phyloP scores from a whole-genome alignment of 2,329 filamentous ascomycete genomes.

The Orbilia brochopaga region DNA sequence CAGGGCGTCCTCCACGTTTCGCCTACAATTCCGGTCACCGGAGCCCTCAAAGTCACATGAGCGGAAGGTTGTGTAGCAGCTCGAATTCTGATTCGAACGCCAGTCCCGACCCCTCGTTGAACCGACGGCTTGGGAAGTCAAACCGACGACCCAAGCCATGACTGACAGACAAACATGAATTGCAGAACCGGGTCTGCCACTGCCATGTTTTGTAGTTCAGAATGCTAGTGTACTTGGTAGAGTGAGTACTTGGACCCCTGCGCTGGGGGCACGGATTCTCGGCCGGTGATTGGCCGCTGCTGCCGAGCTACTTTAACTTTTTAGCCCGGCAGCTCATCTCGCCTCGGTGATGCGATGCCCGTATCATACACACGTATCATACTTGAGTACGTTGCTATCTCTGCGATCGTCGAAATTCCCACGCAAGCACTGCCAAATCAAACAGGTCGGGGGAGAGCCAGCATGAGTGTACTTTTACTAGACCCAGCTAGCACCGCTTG shows the following conservation, averaged over 20 bases:
- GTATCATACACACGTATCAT: no score
- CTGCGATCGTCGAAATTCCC: no score
- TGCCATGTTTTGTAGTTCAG: slow-evolving; percentile 9
- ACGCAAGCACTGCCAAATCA: background rate
- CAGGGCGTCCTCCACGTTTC: slow-evolving; percentile 43
- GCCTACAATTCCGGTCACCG: slow-evolving; percentile 44
- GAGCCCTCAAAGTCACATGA: slow-evolving; percentile 49
- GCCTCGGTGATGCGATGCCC: slow-evolving; percentile 10
- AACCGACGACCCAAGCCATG: background rate
- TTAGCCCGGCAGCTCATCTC: slow-evolving; percentile 48
- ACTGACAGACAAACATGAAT: slow-evolving; percentile 9
- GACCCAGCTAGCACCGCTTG: no score
- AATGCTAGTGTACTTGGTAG: slow-evolving; percentile 9
- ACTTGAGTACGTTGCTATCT: no score
- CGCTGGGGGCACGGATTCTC: slow-evolving; percentile 24
- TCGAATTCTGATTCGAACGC: slow-evolving; percentile 51
- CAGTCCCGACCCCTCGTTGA: slow-evolving; percentile 28
- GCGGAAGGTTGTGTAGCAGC: slow-evolving; percentile 49
- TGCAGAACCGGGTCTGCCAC: background rate
- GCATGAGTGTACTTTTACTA: no score
- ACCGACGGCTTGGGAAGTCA: slow-evolving; percentile 37
- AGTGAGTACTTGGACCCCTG: slow-evolving; percentile 28
- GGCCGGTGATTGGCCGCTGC: slow-evolving; percentile 33
- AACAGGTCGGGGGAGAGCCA: slow-evolving; percentile 2
- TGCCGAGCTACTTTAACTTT: no score